A percentile compares a stretch with the other conserved stretches of the same genome.
Conservation (phyloP, 2,329 filamentous ascomycete genomes). For the Phyllosticta citrichinensis region DNA sequence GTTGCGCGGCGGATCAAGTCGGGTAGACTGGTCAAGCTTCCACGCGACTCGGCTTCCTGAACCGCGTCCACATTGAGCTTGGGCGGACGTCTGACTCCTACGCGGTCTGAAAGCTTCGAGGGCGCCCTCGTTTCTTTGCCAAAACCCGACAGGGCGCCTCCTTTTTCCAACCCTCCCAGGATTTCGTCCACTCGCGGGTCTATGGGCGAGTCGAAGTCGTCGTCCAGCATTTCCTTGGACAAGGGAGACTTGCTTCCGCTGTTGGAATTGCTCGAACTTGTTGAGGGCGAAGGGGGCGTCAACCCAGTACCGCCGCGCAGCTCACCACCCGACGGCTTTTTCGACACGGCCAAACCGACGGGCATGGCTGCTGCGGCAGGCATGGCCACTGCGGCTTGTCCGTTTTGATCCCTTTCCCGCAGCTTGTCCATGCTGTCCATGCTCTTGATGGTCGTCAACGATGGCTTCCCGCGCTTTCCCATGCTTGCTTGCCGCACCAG, state of each 20-base stretch:
- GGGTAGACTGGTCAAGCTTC: slow-evolving; percentile 82
- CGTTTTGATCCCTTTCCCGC: slow-evolving; percentile 13
- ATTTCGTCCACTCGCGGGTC: slow-evolving; percentile 17
- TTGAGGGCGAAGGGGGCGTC: slow-evolving; percentile 22
- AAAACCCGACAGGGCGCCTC: slow-evolving; percentile 20
- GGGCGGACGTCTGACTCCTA: slow-evolving; percentile 48
- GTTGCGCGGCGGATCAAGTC: slow-evolving; percentile 88
- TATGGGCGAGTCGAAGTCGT: slow-evolving; percentile 12
- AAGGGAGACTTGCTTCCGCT: not conserved
- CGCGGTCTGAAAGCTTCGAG: slow-evolving; percentile 29
- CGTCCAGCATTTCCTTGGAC: not conserved
- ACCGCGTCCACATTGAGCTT: slow-evolving; percentile 75
- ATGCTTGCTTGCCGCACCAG: slow-evolving; percentile 40
- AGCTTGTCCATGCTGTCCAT: slow-evolving; percentile 25
- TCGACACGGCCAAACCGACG: slow-evolving; percentile 12
- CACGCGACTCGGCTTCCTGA: slow-evolving; percentile 68
- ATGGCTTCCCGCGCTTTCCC: slow-evolving; percentile 37
- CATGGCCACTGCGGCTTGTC: slow-evolving; percentile 8
- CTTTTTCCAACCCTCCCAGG: slow-evolving; percentile 22
- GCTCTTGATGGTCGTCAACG: slow-evolving; percentile 38
- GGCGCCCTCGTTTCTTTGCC: slow-evolving; percentile 7
- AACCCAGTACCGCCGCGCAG: slow-evolving; percentile 26
- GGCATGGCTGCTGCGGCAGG: slow-evolving; percentile 7
- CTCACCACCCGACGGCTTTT: slow-evolving; percentile 16
- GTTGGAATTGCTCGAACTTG: slow-evolving; percentile 18